Conservation (phyloP, 75 land plant species). For the Pinus taeda region DNA sequence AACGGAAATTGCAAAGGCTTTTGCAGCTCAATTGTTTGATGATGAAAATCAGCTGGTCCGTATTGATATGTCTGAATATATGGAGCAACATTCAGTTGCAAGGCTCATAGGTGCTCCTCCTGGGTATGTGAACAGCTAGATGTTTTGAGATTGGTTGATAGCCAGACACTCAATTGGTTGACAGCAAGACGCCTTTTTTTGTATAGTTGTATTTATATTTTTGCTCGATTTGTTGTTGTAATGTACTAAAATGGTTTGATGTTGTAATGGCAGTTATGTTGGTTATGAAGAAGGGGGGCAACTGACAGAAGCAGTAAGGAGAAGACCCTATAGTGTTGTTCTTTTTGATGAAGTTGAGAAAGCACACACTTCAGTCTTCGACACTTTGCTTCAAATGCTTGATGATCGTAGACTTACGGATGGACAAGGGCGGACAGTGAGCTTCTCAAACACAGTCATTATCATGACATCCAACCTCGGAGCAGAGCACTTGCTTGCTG, state of each 20-base stretch:
- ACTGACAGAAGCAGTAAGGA: constrained; percentile 90
- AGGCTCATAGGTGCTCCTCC: constrained; percentile 94
- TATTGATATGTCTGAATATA: constrained; percentile 88
- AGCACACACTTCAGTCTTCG: constrained; percentile 87
- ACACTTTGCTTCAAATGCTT: constrained; percentile 86
- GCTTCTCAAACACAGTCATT: constrained; percentile 85
- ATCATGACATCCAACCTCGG: constrained; percentile 99
- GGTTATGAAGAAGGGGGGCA: constrained; percentile 98
- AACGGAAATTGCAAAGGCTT: constrained; percentile 96
- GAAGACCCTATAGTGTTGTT: constrained; percentile 94
- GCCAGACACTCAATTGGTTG: not conserved
- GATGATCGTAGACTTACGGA: constrained; percentile 98
- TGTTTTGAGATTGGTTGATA: not conserved
- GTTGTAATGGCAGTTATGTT: constrained; percentile 57
- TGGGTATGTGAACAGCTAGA: constrained; percentile 50
- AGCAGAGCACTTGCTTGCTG: constrained; percentile 86
- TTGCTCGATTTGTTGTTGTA: not conserved
- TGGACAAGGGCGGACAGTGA: constrained; percentile 96
- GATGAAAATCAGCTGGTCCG: constrained; percentile 85
- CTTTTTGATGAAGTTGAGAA: constrained; percentile 98
- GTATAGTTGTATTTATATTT: not conserved
- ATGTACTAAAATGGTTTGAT: too few relatives aligned
- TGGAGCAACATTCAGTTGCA: constrained; percentile 80
- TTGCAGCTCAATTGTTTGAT: constrained; percentile 97
- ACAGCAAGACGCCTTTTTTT: not conserved